Evolutionary conservation across 2,329 filamentous ascomycete species (phyloP).

Genomic region (Monosporascus sp.): DNA sequence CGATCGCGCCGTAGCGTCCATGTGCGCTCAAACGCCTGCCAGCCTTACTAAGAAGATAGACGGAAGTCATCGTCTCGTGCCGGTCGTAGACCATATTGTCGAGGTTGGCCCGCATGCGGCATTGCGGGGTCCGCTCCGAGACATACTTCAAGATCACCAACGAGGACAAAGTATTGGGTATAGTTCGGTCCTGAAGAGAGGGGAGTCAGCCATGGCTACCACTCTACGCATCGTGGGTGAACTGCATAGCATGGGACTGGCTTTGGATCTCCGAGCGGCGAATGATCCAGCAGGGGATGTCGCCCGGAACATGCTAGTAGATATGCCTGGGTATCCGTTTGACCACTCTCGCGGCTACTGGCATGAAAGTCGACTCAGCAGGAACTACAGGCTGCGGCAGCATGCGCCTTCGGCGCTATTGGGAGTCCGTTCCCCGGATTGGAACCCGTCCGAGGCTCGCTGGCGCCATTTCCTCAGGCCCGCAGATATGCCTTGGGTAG

Average conservation of each 20-base stretch:
- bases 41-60: not conserved
- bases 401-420: slow-evolving; percentile 21
- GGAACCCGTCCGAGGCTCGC: slow-evolving; percentile 13
- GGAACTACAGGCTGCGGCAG: slow-evolving; percentile 19
- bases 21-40: not conserved
- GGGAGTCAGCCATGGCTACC: slow-evolving; percentile 2
- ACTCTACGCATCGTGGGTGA: not conserved
- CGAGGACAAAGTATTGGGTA: slow-evolving; percentile 1
- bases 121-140: slow-evolving; percentile 14
- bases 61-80: slow-evolving; percentile 1
- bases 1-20: slow-evolving; percentile 15
- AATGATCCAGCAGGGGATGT: slow-evolving; percentile 3
- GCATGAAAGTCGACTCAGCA: slow-evolving; percentile 27
- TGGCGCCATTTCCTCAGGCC: slow-evolving; percentile 39
- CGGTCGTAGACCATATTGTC: slow-evolving; percentile 10
- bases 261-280: slow-evolving; percentile 3
- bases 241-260: slow-evolving; percentile 2
- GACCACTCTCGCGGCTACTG: slow-evolving; percentile 32
- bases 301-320: slow-evolving; percentile 15
- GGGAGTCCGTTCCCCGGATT: slow-evolving; percentile 13
- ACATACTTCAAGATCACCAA: slow-evolving; percentile 5
- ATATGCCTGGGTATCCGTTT: slow-evolving; percentile 35
- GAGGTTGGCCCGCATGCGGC: slow-evolving; percentile 26
- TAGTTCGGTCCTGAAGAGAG: slow-evolving; percentile 2
- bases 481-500: slow-evolving; percentile 36